Percentiles rank a stretch among this genome's conserved stretches.
Conservation (phyloP, 164 flowering plant species). For the Sextonia rubra region DNA sequence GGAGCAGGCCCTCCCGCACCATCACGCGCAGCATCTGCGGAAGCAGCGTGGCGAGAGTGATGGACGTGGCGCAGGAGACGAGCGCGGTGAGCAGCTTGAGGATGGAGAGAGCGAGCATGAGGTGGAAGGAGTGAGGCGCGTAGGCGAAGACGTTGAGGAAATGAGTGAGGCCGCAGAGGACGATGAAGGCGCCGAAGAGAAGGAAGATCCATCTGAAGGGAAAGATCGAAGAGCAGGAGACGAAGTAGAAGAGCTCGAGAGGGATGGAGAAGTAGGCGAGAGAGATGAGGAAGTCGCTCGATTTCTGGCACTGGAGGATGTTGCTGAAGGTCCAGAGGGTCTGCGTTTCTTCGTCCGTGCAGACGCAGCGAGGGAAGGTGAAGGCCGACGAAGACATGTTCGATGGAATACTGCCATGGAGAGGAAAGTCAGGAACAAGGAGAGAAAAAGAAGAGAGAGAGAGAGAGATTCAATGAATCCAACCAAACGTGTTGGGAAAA, state of each 20-base stretch:
- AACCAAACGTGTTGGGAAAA: background rate
- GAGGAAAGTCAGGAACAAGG: too few relatives aligned
- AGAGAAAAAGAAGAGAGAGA: background rate
- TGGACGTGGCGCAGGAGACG: slow-evolving; percentile 21
- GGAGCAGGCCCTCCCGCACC: slow-evolving; percentile 20
- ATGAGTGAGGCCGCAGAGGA: slow-evolving; percentile 24
- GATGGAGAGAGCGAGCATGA: slow-evolving; percentile 16
- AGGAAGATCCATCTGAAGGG: slow-evolving; percentile 23
- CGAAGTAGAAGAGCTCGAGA: slow-evolving; percentile 27
- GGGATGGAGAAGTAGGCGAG: slow-evolving; percentile 31
- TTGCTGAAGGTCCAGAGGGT: slow-evolving; percentile 10
- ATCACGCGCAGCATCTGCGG: slow-evolving; percentile 16
- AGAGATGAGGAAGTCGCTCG: slow-evolving; percentile 26
- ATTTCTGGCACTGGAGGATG: slow-evolving; percentile 20
- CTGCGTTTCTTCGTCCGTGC: slow-evolving; percentile 9
- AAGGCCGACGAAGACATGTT: slow-evolving; percentile 2
- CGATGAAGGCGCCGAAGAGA: slow-evolving; percentile 21
- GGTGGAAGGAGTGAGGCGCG: slow-evolving; percentile 13
- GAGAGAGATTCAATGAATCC: background rate
- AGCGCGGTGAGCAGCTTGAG: slow-evolving; percentile 20
- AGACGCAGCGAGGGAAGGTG: slow-evolving; percentile 1
- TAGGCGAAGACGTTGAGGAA: slow-evolving; percentile 16
- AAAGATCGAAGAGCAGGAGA: slow-evolving; percentile 23
- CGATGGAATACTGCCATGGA: background rate
- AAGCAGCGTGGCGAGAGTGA: slow-evolving; percentile 16